Evolutionary conservation across 257 asterid genomes (phyloP).

Genomic region (Solanum virginianum): DNA sequence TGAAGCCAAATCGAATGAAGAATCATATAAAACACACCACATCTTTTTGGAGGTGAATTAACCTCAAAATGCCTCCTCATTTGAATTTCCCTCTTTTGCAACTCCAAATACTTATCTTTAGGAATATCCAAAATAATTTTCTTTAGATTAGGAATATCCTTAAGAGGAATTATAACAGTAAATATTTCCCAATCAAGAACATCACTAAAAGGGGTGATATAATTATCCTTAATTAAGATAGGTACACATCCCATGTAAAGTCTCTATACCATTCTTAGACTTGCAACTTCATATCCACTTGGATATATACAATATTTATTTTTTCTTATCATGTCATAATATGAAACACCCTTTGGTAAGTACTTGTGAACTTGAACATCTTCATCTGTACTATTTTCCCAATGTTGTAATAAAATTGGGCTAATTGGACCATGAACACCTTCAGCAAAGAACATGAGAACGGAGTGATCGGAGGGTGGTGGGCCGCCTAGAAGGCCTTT

Average conservation of each 20-base stretch:
- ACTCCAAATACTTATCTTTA: slow-evolving; percentile 21
- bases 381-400: slow-evolving; percentile 48
- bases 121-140: slow-evolving; percentile 35
- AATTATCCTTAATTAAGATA: slow-evolving; percentile 56
- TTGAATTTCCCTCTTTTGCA: slow-evolving; percentile 34
- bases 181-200: slow-evolving; percentile 64
- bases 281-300: slow-evolving; percentile 85
- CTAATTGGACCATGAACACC: slow-evolving; percentile 87
- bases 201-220: slow-evolving; percentile 64
- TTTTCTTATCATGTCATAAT: slow-evolving; percentile 54
- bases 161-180: slow-evolving; percentile 36
- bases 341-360: slow-evolving; percentile 49
- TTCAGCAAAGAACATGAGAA: slow-evolving; percentile 49
- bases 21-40: slow-evolving; percentile 41
- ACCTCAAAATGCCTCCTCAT: slow-evolving; percentile 35
- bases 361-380: slow-evolving; percentile 48
- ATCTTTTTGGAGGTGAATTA: slow-evolving; percentile 24
- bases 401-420: slow-evolving; percentile 56
- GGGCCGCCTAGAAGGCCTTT: slow-evolving; percentile 40
- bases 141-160: slow-evolving; percentile 57
- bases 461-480: slow-evolving; percentile 28
- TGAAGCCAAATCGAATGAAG: slow-evolving; percentile 41
- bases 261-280: slow-evolving; percentile 83
- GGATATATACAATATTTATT: slow-evolving; percentile 77
- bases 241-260: slow-evolving; percentile 71